A percentile compares a stretch with the other conserved stretches of the same genome.
phyloP scores from a whole-genome alignment of 108 stramenopile genomes.

The Ochromonas danica region DNA sequence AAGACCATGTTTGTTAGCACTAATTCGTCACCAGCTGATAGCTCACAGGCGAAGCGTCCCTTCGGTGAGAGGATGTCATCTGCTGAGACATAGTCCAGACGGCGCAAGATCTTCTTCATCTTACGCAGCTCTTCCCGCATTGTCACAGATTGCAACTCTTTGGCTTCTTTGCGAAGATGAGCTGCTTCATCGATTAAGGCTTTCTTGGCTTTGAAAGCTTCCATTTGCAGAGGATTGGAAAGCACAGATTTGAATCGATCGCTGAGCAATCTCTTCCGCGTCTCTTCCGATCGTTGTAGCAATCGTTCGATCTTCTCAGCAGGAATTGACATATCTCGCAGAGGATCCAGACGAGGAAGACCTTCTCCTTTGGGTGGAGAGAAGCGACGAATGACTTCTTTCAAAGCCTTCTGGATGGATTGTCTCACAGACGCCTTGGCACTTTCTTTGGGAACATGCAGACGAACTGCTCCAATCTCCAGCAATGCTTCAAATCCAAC shows the following conservation, averaged over 20 bases:
- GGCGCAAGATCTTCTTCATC: conserved; percentile 89
- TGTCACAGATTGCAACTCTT: conserved; percentile 73
- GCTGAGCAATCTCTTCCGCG: conserved; percentile 28
- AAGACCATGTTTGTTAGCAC: conserved; percentile 93
- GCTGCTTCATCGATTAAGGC: conserved; percentile 68
- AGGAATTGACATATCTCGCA: conserved; percentile 79
- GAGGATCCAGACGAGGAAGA: conserved; percentile 81
- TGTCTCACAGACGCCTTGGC: conserved; percentile 62
- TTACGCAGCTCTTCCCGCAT: conserved; percentile 90
- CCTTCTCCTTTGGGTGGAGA: conserved; percentile 73
- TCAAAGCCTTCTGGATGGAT: conserved; percentile 62
- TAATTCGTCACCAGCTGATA: conserved; percentile 94
- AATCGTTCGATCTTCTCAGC: conserved; percentile 71
- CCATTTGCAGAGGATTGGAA: conserved; percentile 44
- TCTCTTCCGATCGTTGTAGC: conserved; percentile 60
- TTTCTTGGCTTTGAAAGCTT: conserved; percentile 65
- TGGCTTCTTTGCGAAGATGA: conserved; percentile 69
- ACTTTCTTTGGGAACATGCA: conserved; percentile 63
- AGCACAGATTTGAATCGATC: background rate
- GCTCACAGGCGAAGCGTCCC: conserved; percentile 95
- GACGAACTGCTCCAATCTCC: background rate
- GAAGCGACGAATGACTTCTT: conserved; percentile 72
- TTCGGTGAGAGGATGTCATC: conserved; percentile 93
- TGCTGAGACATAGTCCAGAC: conserved; percentile 86
- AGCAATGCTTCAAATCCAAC: conserved; percentile 61